Percentiles rank a stretch among this genome's conserved stretches.
These are phyloP conservation scores for Euphorbia celastroides DNA, from an alignment of 441 rosid genomes.

Conservation along the genomic window DNA sequence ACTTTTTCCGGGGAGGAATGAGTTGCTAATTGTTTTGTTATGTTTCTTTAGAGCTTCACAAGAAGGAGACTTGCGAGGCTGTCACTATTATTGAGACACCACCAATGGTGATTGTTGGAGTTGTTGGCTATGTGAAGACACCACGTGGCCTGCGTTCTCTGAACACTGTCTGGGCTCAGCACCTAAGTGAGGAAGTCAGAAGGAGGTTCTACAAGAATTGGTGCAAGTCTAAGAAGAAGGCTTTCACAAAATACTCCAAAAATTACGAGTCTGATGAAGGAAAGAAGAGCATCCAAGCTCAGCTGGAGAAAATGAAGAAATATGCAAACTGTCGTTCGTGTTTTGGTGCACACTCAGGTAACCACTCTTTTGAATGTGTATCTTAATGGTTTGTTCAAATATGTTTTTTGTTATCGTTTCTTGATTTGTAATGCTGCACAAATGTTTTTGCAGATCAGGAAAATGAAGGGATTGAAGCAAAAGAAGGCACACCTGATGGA, in stretches of 20 bases:
- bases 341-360: conserved; percentile 91
- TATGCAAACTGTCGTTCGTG: conserved; percentile 70
- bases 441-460: conserved; percentile 56
- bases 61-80: conserved; percentile 94
- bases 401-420: background rate
- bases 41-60: conserved; percentile 64
- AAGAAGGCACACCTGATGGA: conserved; percentile 93
- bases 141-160: conserved; percentile 74
- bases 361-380: background rate
- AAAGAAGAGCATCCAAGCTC: conserved; percentile 58
- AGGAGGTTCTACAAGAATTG: conserved; percentile 91
- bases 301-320: conserved; percentile 85
- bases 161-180: conserved; percentile 95
- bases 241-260: conserved; percentile 68
- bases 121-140: conserved; percentile 78
- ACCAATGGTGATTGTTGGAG: conserved; percentile 82
- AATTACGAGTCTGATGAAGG: conserved; percentile 64
- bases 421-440: background rate
- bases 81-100: conserved; percentile 85
- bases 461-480: conserved; percentile 92
- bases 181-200: conserved; percentile 76
- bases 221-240: conserved; percentile 92
- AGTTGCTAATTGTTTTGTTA: background rate
- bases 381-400: background rate
- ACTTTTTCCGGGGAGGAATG: background rate